phyloP scores from a whole-genome alignment of 2,329 filamentous ascomycete species.

The Aspergillus intermedius region DNA sequence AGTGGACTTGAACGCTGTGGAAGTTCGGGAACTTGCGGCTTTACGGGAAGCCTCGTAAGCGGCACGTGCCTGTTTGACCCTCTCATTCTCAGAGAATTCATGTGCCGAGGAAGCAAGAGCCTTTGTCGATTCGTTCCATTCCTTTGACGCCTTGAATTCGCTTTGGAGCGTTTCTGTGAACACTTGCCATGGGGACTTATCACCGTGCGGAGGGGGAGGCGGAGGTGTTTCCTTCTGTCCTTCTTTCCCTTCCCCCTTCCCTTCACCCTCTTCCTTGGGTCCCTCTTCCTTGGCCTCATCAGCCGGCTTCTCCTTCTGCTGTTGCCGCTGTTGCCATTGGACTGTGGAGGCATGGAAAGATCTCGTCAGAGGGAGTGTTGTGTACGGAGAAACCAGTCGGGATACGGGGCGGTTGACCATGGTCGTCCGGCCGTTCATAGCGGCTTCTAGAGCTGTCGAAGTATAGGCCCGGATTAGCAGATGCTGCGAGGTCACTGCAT shows the following conservation, averaged over 20 bases:
- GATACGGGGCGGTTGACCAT: slow-evolving; percentile 21
- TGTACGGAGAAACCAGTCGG: slow-evolving; percentile 29
- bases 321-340: slow-evolving; percentile 29
- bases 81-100: slow-evolving; percentile 88
- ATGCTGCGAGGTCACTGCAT: slow-evolving; percentile 24
- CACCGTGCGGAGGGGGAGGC: slow-evolving; percentile 90
- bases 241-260: slow-evolving; percentile 43
- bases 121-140: slow-evolving; percentile 99
- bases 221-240: slow-evolving; percentile 51
- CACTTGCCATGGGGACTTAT: slow-evolving; percentile 98
- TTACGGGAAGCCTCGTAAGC: slow-evolving; percentile 84
- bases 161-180: slow-evolving; percentile 93
- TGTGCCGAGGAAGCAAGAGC: slow-evolving; percentile 82
- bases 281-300: slow-evolving; percentile 22
- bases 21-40: slow-evolving; percentile 70
- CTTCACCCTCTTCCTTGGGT: slow-evolving; percentile 17
- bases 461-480: slow-evolving; percentile 28
- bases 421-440: slow-evolving; percentile 17
- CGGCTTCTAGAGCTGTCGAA: slow-evolving; percentile 21
- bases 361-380: slow-evolving; percentile 30
- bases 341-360: slow-evolving; percentile 30
- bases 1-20: slow-evolving; percentile 75
- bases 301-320: slow-evolving; percentile 38
- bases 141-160: slow-evolving; percentile 94
- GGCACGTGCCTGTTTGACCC: slow-evolving; percentile 74